phyloP scores from a whole-genome alignment of 73 alveolate species.

The Stentor roeselii region DNA sequence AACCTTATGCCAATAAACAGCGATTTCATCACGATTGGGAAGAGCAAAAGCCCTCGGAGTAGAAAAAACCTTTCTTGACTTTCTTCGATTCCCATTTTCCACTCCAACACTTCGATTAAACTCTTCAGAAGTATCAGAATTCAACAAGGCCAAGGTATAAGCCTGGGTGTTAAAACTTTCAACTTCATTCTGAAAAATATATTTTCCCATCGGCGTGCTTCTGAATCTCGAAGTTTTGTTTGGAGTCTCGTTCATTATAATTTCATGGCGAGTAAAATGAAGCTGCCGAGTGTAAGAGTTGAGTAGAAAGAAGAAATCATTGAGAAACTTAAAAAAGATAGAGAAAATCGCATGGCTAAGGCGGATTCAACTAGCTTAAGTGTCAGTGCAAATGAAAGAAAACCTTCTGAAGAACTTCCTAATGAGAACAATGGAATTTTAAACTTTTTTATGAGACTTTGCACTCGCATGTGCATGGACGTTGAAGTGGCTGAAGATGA shows the following conservation, averaged over 20 bases:
- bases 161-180: background rate
- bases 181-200: background rate
- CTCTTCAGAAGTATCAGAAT: background rate
- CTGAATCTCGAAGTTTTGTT: background rate
- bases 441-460: background rate
- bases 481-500: constrained; percentile 10
- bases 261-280: background rate
- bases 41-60: background rate
- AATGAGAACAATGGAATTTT: background rate
- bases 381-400: too few relatives aligned
- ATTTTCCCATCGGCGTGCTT: background rate
- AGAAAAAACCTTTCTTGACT: background rate
- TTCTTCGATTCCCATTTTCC: background rate
- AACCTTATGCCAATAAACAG: background rate
- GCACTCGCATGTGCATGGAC: background rate
- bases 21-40: background rate
- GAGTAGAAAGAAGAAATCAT: background rate
- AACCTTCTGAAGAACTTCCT: too few relatives aligned
- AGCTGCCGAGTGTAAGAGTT: background rate
- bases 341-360: background rate
- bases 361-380: constrained; percentile 3
- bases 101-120: background rate
- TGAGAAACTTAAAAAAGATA: background rate
- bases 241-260: background rate
- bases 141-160: background rate